Percentiles rank a stretch among this genome's conserved stretches.
phyloP scores from a whole-genome alignment of 306 rosid species.

The Cucumis sativus region Cucumber_9930_V3 NC_026655.2:2442501-2443000 shows the following conservation, averaged over 20 bases:
- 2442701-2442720: background rate
- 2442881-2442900: constrained; percentile 76
- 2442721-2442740: background rate
- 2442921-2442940: background rate
- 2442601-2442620: background rate
- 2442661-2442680: background rate
- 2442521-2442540: constrained; percentile 90
- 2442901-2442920: constrained; percentile 23
- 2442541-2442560: constrained; percentile 72
- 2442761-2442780: background rate
- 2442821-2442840: constrained; percentile 65
- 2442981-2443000: background rate
- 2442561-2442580: constrained; percentile 62
- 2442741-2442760: background rate
- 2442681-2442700: background rate
- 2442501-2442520: constrained; percentile 94
- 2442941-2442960: background rate
- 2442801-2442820: constrained; percentile 34
- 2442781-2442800: background rate
- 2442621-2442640: background rate
- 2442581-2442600: background rate
- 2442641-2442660: background rate
- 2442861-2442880: constrained; percentile 81
- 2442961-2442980: background rate
- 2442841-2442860: constrained; percentile 42